Base-by-base conservation (phyloP, 2,329 filamentous ascomycete species). In the Kalmusia sp. region DNA sequence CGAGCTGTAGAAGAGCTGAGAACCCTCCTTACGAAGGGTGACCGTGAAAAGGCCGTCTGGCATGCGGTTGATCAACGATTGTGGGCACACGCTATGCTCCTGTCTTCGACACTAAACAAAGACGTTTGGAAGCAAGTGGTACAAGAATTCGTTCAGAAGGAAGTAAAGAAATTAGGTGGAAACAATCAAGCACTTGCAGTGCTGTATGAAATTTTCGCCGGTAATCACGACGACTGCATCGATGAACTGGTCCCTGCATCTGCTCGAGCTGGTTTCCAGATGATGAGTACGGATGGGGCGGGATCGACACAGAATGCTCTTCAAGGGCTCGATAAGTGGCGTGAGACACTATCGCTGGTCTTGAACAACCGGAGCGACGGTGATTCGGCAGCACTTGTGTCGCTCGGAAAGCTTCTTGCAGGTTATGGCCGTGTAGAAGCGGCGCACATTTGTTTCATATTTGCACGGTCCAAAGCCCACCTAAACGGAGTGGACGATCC, bases 31-130 rank as follows among this genome's bases (percentile, higher is more conserved):
- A 80, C 96, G 7, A 80, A 85, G 49, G 95, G 96, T 8, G 88
- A 98, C 40, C 86, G 92, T 19, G 92, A 97, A 68, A 91, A 93
- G 62, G 95, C 95, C 4, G 90, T 96, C 0, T 98, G 93, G 93
- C 83, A 89, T 59, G 93, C 95, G 4, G 93, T 92, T 27, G 95
- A 99, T 72, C 92, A 93, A 72, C 87, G 93, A 43, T 80, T 99
- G 2, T 99, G 96, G 96, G 95, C 92, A 2, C 96, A 99, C 73
- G 96, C 95, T 3, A 90, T 99, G 83, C 81, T 99, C 17, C 88
- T 99, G 30, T 89, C 95, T 73, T 96, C 76, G 6, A 95, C 91
- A 1, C 80, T 90, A 41, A 90, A 91, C 19, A 82, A 80, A 38
- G 79, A 82, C 4, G 80, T 96, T 2, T 98, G 96, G 84, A 96